Conservation (phyloP, 148 eudicot species). For the Diospyros kaki region DNA sequence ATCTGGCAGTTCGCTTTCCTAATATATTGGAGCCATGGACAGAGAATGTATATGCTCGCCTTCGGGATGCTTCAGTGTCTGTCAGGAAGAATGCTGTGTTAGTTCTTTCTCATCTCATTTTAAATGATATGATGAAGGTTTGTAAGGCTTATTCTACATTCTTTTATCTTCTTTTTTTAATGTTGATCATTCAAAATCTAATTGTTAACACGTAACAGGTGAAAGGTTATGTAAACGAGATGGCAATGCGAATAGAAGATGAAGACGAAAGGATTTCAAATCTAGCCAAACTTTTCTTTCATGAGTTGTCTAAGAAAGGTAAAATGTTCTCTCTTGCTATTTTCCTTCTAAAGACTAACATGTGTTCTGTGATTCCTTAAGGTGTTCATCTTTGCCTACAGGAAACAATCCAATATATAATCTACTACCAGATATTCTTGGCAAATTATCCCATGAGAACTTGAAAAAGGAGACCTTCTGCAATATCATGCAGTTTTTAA, state of each 20-base stretch:
- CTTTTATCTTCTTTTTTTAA: neutral
- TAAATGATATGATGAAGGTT: conserved; percentile 99
- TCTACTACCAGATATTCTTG: conserved; percentile 92
- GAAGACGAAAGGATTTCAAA: conserved; percentile 91
- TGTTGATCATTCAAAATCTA: neutral
- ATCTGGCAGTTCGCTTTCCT: conserved; percentile 92
- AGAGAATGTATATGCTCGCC: conserved; percentile 85
- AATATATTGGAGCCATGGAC: conserved; percentile 98
- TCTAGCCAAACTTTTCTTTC: conserved; percentile 84
- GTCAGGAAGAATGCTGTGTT: conserved; percentile 94
- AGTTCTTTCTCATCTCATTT: conserved; percentile 96
- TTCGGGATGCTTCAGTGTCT: conserved; percentile 72
- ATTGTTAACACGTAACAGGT: conserved; percentile 46
- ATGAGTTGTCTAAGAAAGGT: conserved; percentile 91
- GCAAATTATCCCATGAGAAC: conserved; percentile 72
- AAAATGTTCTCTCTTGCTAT: neutral
- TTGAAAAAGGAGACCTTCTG: conserved; percentile 70
- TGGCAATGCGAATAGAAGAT: conserved; percentile 90
- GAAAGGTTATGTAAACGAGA: conserved; percentile 86
- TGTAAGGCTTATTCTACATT: neutral
- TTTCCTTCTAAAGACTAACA: neutral
- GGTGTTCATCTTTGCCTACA: conserved; percentile 22
- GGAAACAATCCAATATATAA: conserved; percentile 92
- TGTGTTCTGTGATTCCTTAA: conserved; percentile 10
- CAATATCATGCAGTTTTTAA: conserved; percentile 91